Evolutionary conservation across 768 basidiomycete genomes (phyloP).

Genomic region (Leccinum longicurvipes): DNA sequence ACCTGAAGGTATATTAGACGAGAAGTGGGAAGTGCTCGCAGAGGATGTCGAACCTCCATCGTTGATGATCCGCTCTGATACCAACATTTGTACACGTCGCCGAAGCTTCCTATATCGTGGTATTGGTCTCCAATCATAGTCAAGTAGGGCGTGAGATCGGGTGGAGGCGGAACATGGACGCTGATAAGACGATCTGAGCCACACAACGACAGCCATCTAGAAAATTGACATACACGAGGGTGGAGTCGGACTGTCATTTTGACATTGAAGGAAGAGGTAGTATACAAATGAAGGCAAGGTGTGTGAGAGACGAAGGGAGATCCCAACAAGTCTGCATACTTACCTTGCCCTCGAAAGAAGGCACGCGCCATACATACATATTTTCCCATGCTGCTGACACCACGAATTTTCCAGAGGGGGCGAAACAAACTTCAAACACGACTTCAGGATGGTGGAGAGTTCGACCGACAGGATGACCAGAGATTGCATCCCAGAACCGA

Average conservation of each 20-base stretch:
- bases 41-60: neutral
- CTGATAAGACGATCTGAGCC: neutral
- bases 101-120: neutral
- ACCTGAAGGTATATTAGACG: neutral
- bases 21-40: neutral
- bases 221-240: neutral
- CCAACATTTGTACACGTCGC: neutral
- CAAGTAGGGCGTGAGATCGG: neutral
- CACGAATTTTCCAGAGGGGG: neutral
- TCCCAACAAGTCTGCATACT: no score
- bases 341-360: neutral
- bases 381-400: neutral
- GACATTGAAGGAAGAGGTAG: no score
- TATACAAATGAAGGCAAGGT: no score
- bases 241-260: no score
- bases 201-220: neutral
- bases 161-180: neutral
- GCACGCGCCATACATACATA: neutral
- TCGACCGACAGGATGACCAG: neutral
- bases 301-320: no score
- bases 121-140: neutral
- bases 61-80: neutral
- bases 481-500: neutral
- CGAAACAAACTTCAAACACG: rapidly evolving
- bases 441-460: neutral